Base-by-base conservation (phyloP, 2,329 filamentous ascomycete species). In the Rosellinia necatrix region DNA sequence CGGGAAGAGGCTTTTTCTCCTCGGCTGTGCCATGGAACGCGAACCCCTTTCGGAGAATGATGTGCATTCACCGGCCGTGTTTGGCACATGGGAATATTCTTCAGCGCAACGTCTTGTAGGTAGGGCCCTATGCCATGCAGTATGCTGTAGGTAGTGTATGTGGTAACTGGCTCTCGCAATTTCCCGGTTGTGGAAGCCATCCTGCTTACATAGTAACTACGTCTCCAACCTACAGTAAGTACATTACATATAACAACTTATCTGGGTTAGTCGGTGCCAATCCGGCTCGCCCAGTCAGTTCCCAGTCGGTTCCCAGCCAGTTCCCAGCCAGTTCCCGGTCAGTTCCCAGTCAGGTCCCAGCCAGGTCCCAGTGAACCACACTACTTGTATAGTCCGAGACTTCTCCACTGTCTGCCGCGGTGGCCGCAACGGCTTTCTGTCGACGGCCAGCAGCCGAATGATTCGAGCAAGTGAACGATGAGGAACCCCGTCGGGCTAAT, bases 401-500 rank as follows among this genome's bases (percentile, higher is more conserved):
- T 53, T 49, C 44, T 35, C 53, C 44, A 42, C 53, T 48, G 30
- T 8, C 29, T 47, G 2, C 22, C n/a, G 46, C 46, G 37, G 43
- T 42, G 10, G 24, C 41, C 35, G 49, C 25, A 46, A 50, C 46
- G 44, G 30, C 50, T 42, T 49, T 32, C 49, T 22, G 13, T 42
- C 52, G 34, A 51, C 55, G 48, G 32, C 47, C 44, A 53, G 24
- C 46, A 34, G 43, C 51, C 49, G 51, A 55, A 52, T 42, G 42
- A 22, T 29, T 6, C 27, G 27, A 32, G 46, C 35, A 43, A 41
- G 50, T 53, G 19, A n/a, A 30, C 50, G 42, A 34, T 21, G 34
- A 19, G 24, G 52, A 40, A 30, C 59, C 62, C n/a, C 61, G 61
- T 62, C 61, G 59, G 54, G 53, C 53, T 64, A 63, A 63, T 64